Percentiles rank a stretch among this genome's conserved stretches.
phyloP scores from a whole-genome alignment of 176 grass and related monocot species.

The Zizania latifolia region DNA sequence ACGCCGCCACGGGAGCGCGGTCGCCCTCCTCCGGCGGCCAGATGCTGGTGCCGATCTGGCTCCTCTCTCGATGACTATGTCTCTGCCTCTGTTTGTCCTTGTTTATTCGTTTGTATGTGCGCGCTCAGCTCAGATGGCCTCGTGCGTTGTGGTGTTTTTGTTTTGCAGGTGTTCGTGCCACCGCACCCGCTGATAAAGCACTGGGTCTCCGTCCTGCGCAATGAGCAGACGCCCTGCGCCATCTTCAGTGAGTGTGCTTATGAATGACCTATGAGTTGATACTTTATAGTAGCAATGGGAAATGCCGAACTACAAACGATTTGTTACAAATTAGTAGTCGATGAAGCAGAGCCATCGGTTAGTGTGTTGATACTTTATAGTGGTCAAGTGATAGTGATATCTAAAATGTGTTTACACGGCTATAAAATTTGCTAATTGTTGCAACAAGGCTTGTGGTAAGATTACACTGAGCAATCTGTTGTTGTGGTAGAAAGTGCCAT shows the following conservation, averaged over 20 bases:
- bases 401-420: background rate
- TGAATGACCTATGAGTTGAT: background rate
- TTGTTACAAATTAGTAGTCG: background rate
- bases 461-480: constrained; percentile 6
- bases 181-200: constrained; percentile 97
- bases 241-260: constrained; percentile 81
- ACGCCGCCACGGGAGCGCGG: constrained; percentile 28
- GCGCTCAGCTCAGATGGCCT: constrained; percentile 1
- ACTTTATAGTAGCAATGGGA: background rate
- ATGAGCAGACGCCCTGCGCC: constrained; percentile 83
- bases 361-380: background rate
- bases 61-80: background rate
- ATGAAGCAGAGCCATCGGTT: background rate
- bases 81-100: background rate
- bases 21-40: constrained; percentile 52
- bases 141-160: constrained; percentile 13
- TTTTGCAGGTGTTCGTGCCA: constrained; percentile 81
- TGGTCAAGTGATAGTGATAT: background rate
- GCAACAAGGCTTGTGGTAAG: background rate
- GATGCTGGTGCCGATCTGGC: constrained; percentile 74
- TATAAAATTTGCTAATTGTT: background rate
- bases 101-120: constrained; percentile 19
- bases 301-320: background rate
- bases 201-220: constrained; percentile 92
- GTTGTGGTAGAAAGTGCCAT: constrained; percentile 72